Evolutionary conservation across 2,329 filamentous ascomycete genomes (phyloP).

Genomic region (Colletotrichum falcatum): DNA sequence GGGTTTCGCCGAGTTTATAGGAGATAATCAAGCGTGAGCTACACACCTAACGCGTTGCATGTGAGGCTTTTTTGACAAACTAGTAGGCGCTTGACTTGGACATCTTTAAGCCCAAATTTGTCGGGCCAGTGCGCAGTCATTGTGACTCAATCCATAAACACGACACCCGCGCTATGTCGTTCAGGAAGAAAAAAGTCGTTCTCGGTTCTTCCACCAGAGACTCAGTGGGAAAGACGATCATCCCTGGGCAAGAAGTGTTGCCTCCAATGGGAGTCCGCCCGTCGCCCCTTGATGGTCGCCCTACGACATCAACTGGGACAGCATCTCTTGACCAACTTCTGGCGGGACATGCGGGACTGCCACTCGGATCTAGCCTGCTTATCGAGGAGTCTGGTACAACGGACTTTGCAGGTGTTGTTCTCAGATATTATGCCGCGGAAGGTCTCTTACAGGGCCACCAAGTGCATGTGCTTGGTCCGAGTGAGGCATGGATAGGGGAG

Average conservation of each 20-base stretch:
- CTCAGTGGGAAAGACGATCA: constrained; percentile 42
- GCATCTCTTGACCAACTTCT: constrained; percentile 86
- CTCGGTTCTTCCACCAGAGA: constrained; percentile 51
- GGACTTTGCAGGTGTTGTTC: constrained; percentile 86
- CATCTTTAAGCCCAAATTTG: neutral
- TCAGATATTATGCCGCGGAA: constrained; percentile 93
- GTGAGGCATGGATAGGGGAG: constrained; percentile 84
- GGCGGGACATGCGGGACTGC: constrained; percentile 86
- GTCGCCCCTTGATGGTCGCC: constrained; percentile 87
- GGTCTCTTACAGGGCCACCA: constrained; percentile 91
- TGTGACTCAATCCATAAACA: neutral
- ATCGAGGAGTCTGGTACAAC: constrained; percentile 93
- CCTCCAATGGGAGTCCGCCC: constrained; percentile 73
- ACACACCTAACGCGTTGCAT: neutral
- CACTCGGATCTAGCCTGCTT: constrained; percentile 83
- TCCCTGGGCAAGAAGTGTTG: constrained; percentile 50
- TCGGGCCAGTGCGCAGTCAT: neutral
- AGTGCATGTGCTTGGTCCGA: constrained; percentile 85
- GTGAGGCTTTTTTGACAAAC: neutral
- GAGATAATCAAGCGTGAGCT: neutral
- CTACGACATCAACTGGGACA: constrained; percentile 92
- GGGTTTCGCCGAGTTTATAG: neutral
- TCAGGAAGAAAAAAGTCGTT: constrained; percentile 68
- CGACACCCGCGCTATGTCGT: constrained; percentile 60
- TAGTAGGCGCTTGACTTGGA: neutral